Base-by-base conservation (phyloP, 1,139 yeast species). In the Hansenula lynferdii region DNA sequence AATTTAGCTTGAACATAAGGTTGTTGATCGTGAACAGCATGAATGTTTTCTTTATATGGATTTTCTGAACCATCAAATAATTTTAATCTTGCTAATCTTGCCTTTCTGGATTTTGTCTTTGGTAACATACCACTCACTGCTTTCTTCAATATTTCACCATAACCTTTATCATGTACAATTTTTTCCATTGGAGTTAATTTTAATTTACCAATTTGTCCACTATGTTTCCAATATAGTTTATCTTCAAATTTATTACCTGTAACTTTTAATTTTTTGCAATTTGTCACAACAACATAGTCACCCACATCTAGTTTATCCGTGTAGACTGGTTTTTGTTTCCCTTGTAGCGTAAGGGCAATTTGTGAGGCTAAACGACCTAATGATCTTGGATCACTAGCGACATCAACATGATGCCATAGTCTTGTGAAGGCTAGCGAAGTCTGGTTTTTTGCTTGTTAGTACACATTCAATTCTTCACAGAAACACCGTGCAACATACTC, bases 61-160 rank as follows among this genome's bases (percentile, higher is more conserved):
- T 86, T 86, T 42, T 82, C 85, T 42, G 87, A 80, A 27, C 95
- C 96, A 54, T 94, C 97, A 59, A 74, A 85, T 1, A 86, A 76
- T 65, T 86, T 89, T 48, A 92, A 70, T 57, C 99, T 77, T 34
- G 80, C 94, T 58, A 92, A 64, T 59, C 98, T 77, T 22, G 71
- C 69, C 54, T 84, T 77, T 60, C 97, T 77, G 48, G 83, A 75
- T 56, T 82, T 80, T 62, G 92, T 90, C 65, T 87, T 89, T 30
- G 98, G 98, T 42, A 92, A 71, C 99, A 92, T 92, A 42, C 95
- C 95, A 49, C 86, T 82, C 8, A 92, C 98, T 1, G 98, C 97
- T 54, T 85, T 77, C 53, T 65, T 75, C 51, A 92, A 67, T 16
- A 89, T 67, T 59, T 90, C 98, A 16, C 86, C 81, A 53, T 80